phyloP scores from a whole-genome alignment of 2,329 filamentous ascomycete species.

The Xylariales sp. region DNA sequence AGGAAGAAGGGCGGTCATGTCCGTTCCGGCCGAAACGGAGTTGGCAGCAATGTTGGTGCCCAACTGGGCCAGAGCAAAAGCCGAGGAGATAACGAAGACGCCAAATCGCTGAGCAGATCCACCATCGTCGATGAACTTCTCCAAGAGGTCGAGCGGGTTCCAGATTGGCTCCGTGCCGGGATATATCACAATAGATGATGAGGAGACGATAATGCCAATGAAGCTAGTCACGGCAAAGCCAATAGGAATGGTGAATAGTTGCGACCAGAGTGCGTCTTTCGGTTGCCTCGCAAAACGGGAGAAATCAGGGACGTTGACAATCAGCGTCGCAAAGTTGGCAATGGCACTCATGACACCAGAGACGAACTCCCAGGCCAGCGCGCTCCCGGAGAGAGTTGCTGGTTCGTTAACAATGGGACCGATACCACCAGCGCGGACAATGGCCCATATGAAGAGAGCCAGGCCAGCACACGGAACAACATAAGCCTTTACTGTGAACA shows the following conservation, averaged over 20 bases:
- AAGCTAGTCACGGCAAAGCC: slow-evolving; percentile 78
- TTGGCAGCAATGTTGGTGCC: slow-evolving; percentile 88
- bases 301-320: slow-evolving; percentile 81
- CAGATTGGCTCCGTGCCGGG: slow-evolving; percentile 59
- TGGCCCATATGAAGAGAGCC: slow-evolving; percentile 79
- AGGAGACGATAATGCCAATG: slow-evolving; percentile 76
- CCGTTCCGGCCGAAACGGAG: slow-evolving; percentile 76
- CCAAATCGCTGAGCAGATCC: slow-evolving; percentile 66
- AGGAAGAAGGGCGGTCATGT: slow-evolving; percentile 75
- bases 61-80: slow-evolving; percentile 75
- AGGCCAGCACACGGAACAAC: slow-evolving; percentile 80
- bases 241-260: slow-evolving; percentile 68
- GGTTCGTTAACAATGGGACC: slow-evolving; percentile 76
- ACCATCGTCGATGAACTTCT: slow-evolving; percentile 64
- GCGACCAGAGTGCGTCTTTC: slow-evolving; percentile 73
- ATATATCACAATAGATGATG: slow-evolving; percentile 66
- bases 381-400: slow-evolving; percentile 58
- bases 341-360: slow-evolving; percentile 82
- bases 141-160: slow-evolving; percentile 67
- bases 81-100: slow-evolving; percentile 67
- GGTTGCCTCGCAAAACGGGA: slow-evolving; percentile 77
- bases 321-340: slow-evolving; percentile 85
- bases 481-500: slow-evolving; percentile 87
- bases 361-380: slow-evolving; percentile 76
- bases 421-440: slow-evolving; percentile 70